These are phyloP conservation scores for Zygotorulaspora sp. DNA, from an alignment of 805 yeast species.

Conservation along the genomic window DNA sequence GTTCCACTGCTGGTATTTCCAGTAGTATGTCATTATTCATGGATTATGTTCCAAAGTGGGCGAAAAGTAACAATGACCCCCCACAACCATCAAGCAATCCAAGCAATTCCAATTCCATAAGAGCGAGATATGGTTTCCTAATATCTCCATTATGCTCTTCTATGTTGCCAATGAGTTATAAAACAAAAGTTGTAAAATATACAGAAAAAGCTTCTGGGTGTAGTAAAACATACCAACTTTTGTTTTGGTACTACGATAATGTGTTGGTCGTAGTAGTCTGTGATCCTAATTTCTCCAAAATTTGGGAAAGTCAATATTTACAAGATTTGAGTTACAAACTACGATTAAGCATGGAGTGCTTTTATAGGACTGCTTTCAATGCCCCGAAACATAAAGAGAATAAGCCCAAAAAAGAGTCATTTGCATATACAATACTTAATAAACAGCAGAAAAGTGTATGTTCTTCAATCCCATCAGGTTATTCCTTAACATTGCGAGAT, in stretches of 20 bases:
- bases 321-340: constrained; percentile 26
- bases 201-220: constrained; percentile 12
- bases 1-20: constrained; percentile 33
- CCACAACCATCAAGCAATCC: constrained; percentile 1
- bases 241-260: constrained; percentile 33
- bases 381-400: neutral
- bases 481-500: constrained; percentile 1
- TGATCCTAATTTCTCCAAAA: constrained; percentile 22
- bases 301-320: constrained; percentile 30
- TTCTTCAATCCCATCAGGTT: constrained; percentile 29
- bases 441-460: constrained; percentile 12
- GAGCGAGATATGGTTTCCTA: constrained; percentile 26
- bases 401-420: constrained; percentile 10
- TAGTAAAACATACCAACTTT: constrained; percentile 17
- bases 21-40: constrained; percentile 29
- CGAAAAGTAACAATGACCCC: neutral
- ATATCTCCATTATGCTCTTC: constrained; percentile 29
- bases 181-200: constrained; percentile 20
- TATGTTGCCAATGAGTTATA: constrained; percentile 26
- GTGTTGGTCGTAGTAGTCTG: constrained; percentile 25
- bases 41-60: constrained; percentile 28
- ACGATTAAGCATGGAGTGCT: constrained; percentile 20
- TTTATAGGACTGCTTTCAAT: constrained; percentile 17
- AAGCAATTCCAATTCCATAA: constrained; percentile 1
- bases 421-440: constrained; percentile 24